phyloP scores from a whole-genome alignment of 1,139 yeast genomes.

The Yarrowia galli region DNA sequence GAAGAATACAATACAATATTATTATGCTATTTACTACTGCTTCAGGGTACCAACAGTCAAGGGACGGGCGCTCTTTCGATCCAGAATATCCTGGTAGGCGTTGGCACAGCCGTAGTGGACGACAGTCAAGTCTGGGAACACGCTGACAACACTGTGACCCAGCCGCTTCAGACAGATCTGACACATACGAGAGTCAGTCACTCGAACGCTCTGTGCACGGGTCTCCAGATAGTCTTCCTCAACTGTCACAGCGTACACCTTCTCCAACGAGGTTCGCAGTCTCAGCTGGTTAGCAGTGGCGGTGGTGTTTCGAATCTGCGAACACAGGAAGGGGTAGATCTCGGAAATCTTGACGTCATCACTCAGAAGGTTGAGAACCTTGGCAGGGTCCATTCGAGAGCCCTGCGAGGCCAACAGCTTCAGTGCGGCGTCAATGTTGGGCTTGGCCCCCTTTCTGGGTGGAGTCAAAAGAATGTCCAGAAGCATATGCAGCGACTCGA shows the following conservation, averaged over 20 bases:
- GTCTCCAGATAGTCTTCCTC: slow-evolving; percentile 53
- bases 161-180: slow-evolving; percentile 65
- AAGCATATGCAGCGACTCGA: slow-evolving; percentile 49
- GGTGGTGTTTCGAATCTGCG: slow-evolving; percentile 56
- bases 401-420: slow-evolving; percentile 60
- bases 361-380: slow-evolving; percentile 63
- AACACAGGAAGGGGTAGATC: slow-evolving; percentile 57
- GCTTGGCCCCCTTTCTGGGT: slow-evolving; percentile 42
- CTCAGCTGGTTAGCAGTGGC: slow-evolving; percentile 44
- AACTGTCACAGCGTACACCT: slow-evolving; percentile 52
- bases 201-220: slow-evolving; percentile 53
- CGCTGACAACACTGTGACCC: slow-evolving; percentile 68
- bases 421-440: slow-evolving; percentile 53
- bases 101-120: slow-evolving; percentile 74
- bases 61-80: slow-evolving; percentile 37
- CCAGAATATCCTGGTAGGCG: slow-evolving; percentile 43
- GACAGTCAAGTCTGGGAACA: slow-evolving; percentile 56
- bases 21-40: slow-evolving; percentile 8
- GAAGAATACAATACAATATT: neutral
- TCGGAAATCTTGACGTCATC: slow-evolving; percentile 56
- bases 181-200: slow-evolving; percentile 59
- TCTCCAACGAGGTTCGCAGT: slow-evolving; percentile 50
- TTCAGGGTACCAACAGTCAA: slow-evolving; percentile 14
- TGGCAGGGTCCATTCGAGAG: slow-evolving; percentile 59
- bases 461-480: slow-evolving; percentile 49